Conservation (phyloP, 371 early-diverging fungal species). For the Phascolomyces articulosus region DNA sequence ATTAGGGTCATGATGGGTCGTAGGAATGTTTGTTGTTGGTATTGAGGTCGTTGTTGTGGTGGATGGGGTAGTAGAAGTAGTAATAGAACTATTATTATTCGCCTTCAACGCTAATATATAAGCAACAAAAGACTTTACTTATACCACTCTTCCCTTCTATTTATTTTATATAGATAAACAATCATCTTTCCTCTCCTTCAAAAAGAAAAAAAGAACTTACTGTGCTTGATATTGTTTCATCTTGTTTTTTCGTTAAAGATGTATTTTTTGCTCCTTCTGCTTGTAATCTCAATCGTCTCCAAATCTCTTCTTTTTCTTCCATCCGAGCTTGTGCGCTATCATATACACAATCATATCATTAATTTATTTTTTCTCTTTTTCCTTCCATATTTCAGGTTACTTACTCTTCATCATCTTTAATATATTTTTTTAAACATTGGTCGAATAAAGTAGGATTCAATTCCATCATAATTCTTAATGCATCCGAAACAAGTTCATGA, state of each 20-base stretch:
- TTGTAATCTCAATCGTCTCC: conserved; percentile 8
- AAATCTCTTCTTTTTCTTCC: conserved; percentile 16
- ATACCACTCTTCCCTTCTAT: not conserved
- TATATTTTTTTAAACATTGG: conserved; percentile 75
- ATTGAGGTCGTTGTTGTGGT: not conserved
- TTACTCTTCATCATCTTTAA: conserved; percentile 17
- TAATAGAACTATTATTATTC: not conserved
- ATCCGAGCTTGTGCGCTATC: conserved; percentile 2
- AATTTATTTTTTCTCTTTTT: not conserved
- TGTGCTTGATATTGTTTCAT: not conserved
- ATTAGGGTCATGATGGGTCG: not conserved
- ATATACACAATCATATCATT: not conserved
- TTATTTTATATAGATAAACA: not conserved
- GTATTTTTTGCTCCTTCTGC: conserved; percentile 14
- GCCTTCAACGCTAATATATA: conserved; percentile 5
- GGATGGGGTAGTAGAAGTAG: not conserved
- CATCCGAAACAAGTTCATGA: conserved; percentile 92
- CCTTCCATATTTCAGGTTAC: not conserved
- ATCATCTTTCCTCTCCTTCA: not conserved
- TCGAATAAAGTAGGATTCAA: conserved; percentile 91
- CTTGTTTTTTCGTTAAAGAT: no score
- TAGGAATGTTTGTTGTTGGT: not conserved
- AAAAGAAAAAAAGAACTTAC: not conserved
- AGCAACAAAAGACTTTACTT: not conserved
- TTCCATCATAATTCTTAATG: conserved; percentile 91